Evolutionary conservation across 495 filamentous ascomycete species (phyloP).

Genomic region (Massariosphaeria phaeospora): DNA sequence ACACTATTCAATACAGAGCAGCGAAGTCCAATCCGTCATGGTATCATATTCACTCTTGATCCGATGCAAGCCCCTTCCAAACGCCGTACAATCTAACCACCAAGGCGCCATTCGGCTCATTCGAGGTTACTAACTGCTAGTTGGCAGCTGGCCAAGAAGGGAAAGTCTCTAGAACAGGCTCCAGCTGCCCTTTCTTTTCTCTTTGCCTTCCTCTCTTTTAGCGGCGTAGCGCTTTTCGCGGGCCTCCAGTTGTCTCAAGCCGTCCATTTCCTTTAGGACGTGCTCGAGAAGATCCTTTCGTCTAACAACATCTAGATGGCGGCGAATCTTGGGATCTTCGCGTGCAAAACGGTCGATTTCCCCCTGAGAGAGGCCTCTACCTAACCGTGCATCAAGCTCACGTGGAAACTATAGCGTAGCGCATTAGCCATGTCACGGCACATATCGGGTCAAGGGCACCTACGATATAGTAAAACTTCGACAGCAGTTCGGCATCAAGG

Average conservation of each 20-base stretch:
- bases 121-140: too few species aligned
- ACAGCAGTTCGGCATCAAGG: constrained; percentile 92
- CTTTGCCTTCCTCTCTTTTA: constrained; percentile 18
- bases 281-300: constrained; percentile 91
- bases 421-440: not conserved
- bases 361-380: constrained; percentile 66
- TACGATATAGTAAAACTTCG: constrained; percentile 88
- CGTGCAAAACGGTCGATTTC: constrained; percentile 86
- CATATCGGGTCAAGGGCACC: constrained; percentile 7
- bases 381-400: constrained; percentile 83
- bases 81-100: constrained; percentile 5
- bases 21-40: constrained; percentile 5
- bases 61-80: constrained; percentile 9
- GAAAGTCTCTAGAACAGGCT: constrained; percentile 37
- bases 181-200: constrained; percentile 35
- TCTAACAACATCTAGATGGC: constrained; percentile 84
- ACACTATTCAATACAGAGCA: constrained; percentile 13
- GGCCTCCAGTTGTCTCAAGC: constrained; percentile 67
- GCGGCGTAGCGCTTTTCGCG: constrained; percentile 37
- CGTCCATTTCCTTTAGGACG: constrained; percentile 90
- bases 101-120: not conserved
- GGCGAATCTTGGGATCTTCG: constrained; percentile 82
- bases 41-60: constrained; percentile 9
- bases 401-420: constrained; percentile 69
- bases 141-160: too few species aligned